Base-by-base conservation (phyloP, 352 stramenopile genomes). In the Peronosclerospora sorghi region DNA sequence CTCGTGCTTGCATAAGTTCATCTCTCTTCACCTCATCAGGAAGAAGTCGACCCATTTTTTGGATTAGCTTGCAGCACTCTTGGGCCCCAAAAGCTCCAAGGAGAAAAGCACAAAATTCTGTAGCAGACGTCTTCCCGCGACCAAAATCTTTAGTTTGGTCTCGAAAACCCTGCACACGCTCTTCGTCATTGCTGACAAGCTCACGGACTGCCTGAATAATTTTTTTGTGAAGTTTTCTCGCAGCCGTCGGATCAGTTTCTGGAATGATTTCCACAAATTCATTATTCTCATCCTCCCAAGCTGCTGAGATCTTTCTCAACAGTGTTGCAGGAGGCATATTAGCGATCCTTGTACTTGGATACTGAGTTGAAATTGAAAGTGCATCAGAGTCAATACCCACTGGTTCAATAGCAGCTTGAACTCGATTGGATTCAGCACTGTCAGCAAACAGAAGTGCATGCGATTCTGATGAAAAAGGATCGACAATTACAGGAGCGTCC, bases 111-210 rank as follows among this genome's bases (percentile, higher is more conserved):
- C 72, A 83, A 45, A 86, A 86, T 32, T 86, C 74, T n/a, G 71
- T 83, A 0, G 69, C 73, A 30, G 71, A 72, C 8, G 61, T 75
- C 44, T 82, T 77, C 1, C 70, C 68, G 8, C 72, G 65, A 3
- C 77, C 77, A 57, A 86, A 89, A 44, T 89, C 74, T 42, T 68
- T 83, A 0, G 73, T 86, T 40, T 84, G 73, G 19, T 86, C 74
- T 34, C 86, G 77, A 38, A 89, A 89, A 39, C 84, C 77, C 14
- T 68, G 70, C 9, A 86, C 72, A 27, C 77, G 77, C 28, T 86
- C 77, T 46, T 86, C 72, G 19, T 89, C 72, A 29, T 71, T 57
- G 2, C 47, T 40, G 5, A 86, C 74, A 13, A 77, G 54, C 24
- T 84, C 77, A 10, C 68, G 58, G 15, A 89, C 70, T 4, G 51